Percentiles rank a stretch among this genome's conserved stretches.
These are phyloP conservation scores for Haematococcus sp. DNA, from an alignment of 139 green algal genomes.

Conservation along the genomic window DNA sequence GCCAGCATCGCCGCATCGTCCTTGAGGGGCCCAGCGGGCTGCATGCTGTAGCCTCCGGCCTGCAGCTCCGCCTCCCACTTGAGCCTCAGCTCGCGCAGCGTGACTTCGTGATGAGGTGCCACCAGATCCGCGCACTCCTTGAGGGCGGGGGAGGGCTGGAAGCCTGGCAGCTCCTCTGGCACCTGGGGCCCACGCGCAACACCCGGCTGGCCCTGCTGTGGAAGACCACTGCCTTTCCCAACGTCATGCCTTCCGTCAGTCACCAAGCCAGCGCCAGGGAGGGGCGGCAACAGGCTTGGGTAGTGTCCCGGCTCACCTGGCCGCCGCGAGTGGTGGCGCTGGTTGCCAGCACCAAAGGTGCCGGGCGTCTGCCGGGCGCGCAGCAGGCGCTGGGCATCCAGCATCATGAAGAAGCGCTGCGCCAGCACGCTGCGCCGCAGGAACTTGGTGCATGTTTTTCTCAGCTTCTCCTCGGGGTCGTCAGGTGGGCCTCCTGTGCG, in stretches of 20 bases:
- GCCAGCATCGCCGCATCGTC: not conserved
- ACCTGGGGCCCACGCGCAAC: no score
- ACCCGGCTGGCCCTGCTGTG: no score
- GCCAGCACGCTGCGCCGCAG: conserved; percentile 5
- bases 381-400: conserved; percentile 2
- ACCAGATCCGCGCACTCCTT: not conserved
- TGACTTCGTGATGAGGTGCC: not conserved
- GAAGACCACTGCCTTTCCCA: no score
- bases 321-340: not conserved
- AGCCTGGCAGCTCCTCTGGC: no score
- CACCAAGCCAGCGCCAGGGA: no score
- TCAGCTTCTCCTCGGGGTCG: no score
- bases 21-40: not conserved
- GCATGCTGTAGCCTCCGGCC: not conserved
- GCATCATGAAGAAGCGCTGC: conserved; percentile 4
- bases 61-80: not conserved
- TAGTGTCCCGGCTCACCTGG: not conserved
- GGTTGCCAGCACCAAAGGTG: not conserved
- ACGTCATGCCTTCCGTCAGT: no score
- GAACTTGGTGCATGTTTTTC: not conserved
- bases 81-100: not conserved
- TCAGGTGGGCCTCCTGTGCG: no score
- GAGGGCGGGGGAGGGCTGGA: not conserved
- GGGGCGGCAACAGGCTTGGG: no score
- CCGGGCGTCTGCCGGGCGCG: not conserved